Evolutionary conservation across 805 yeast species (phyloP).

Genomic region (Priceomyces fermenticarens): DNA sequence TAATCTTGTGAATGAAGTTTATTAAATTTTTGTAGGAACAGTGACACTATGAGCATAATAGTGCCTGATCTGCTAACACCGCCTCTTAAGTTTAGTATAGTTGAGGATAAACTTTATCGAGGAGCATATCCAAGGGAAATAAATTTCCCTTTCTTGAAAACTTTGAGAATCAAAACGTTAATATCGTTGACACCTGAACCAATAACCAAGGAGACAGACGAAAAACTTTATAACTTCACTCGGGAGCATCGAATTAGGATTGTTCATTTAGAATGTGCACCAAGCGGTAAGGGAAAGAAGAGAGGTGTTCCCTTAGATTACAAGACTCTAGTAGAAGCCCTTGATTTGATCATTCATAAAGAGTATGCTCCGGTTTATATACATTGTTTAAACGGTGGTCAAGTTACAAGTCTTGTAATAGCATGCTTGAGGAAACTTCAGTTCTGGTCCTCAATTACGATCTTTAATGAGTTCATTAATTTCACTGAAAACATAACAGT

Average conservation of each 20-base stretch:
- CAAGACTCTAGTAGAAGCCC: constrained; percentile 54
- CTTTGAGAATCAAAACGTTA: constrained; percentile 66
- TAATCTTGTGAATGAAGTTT: not conserved
- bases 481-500: constrained; percentile 76
- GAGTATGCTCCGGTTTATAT: constrained; percentile 69
- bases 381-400: constrained; percentile 89
- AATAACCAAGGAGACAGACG: constrained; percentile 52
- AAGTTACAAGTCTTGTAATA: constrained; percentile 75
- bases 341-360: constrained; percentile 60
- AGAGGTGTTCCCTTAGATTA: constrained; percentile 79
- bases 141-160: constrained; percentile 64
- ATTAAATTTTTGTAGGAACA: not conserved
- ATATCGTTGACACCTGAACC: constrained; percentile 80
- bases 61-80: constrained; percentile 47
- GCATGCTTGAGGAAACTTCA: constrained; percentile 84
- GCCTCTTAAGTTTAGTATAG: constrained; percentile 73
- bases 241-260: constrained; percentile 50
- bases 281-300: constrained; percentile 75
- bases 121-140: constrained; percentile 85
- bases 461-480: constrained; percentile 77
- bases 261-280: constrained; percentile 66
- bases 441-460: constrained; percentile 86
- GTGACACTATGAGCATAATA: not conserved
- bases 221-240: constrained; percentile 51
- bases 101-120: constrained; percentile 68